Evolutionary conservation across 192 early-diverging fungal species (phyloP), one percentile per base, ranked within the genome.

Genomic region (Oehlia diaphana): DNA sequence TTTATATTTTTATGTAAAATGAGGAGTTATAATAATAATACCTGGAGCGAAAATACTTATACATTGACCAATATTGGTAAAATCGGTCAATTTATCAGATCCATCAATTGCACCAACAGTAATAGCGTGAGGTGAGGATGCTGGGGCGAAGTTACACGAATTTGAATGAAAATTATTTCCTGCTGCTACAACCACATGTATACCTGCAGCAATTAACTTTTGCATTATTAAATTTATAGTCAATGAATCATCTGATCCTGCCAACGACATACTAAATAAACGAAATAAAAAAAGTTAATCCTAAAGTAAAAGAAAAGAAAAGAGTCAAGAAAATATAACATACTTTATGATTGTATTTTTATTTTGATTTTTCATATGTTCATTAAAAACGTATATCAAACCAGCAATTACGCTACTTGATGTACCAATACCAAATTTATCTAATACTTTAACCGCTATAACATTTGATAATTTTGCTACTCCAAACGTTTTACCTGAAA

Each of bases 11-110:
- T 65, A 28, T 65, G 37, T 37, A 37, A 37, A 37, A 31, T 31
- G 28, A 31, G 28, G 28, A 31, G 31, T 37, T 26, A 37, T 42
- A 42, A 42, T 42, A 42, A 42, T 8, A 33, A n/a, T 42, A 70
- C 68, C 95, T 5, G 96, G 96, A 49, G 94, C 95, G 83, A 93
- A 94, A 61, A 97, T 89, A 82, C 95, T 91, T 26, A 96, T 94
- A 84, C 96, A 97, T 79, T 84, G 86, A 75, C 96, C 95, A 63
- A 83, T 89, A 87, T 97, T 94, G 42, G 94, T 95, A 88, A 96
- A 96, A 80, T 82, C 86, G 23, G 95, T 94, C 68, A 90, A 83
- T 72, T 86, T 82, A 83, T 97, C 96, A 23, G 80, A 81, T 23
- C 87, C 88, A 81, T 50, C 58, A 37, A 92, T 91, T 44, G 95